Percentiles rank a stretch among this genome's conserved stretches.
Evolutionary conservation across 352 stramenopile species (phyloP).

Genomic region (Phytophthora sojae): DNA sequence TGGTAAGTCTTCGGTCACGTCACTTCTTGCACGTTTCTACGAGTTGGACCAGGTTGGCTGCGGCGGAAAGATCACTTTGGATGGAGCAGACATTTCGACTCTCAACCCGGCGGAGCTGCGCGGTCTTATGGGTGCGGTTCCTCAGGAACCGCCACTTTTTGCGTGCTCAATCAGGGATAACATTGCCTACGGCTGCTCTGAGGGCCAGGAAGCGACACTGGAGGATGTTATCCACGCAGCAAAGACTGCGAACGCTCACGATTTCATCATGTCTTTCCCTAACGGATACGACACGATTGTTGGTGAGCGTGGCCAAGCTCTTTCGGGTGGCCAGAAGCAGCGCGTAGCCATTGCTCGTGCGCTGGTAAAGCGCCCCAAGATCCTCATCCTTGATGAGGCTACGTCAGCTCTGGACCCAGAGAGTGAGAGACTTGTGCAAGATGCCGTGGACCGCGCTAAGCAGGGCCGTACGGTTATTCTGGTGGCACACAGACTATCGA

Average conservation of each 20-base stretch:
- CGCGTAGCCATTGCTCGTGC: slow-evolving; percentile 81
- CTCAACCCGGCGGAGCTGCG: slow-evolving; percentile 64
- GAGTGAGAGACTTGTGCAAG: slow-evolving; percentile 82
- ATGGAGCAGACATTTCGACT: slow-evolving; percentile 65
- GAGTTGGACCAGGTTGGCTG: slow-evolving; percentile 59
- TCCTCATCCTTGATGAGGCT: slow-evolving; percentile 83
- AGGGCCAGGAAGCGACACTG: slow-evolving; percentile 51
- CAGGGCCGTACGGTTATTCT: slow-evolving; percentile 94
- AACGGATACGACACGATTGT: slow-evolving; percentile 84
- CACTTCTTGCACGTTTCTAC: slow-evolving; percentile 82
- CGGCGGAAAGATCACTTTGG: slow-evolving; percentile 60
- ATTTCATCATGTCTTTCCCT: slow-evolving; percentile 82
- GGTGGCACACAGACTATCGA: slow-evolving; percentile 97
- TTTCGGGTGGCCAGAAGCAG: slow-evolving; percentile 85
- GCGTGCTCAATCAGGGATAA: slow-evolving; percentile 81
- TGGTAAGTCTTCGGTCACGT: slow-evolving; percentile 78
- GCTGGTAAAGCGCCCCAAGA: slow-evolving; percentile 77
- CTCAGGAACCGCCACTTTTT: slow-evolving; percentile 79
- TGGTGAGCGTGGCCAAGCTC: slow-evolving; percentile 70
- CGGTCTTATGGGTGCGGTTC: slow-evolving; percentile 71
- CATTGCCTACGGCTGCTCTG: slow-evolving; percentile 74
- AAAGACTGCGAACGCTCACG: slow-evolving; percentile 77
- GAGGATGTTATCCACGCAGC: slow-evolving; percentile 69
- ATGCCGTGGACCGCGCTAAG: slow-evolving; percentile 80
- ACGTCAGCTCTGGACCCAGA: slow-evolving; percentile 80